A percentile compares a stretch with the other conserved stretches of the same genome.
Conservation (phyloP, 208 protist species). For the Tritrichomonas musculus region DNA sequence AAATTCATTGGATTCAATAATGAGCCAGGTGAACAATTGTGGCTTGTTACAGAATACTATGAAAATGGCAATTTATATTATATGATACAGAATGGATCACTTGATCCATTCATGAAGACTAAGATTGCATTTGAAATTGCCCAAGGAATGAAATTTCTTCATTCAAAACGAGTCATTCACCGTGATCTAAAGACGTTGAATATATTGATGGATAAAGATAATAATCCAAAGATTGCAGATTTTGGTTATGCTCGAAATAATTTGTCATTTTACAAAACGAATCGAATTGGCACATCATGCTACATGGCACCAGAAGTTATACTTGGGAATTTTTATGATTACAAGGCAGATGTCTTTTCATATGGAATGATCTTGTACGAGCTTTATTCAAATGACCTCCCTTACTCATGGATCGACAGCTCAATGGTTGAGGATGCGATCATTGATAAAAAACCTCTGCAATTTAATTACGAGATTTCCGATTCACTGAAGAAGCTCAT, state of each 20-base stretch:
- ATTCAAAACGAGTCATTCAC: neutral
- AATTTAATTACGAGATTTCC: neutral
- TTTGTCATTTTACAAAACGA: neutral
- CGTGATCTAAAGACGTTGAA: neutral
- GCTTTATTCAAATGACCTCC: neutral
- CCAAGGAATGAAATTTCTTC: neutral
- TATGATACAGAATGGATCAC: neutral
- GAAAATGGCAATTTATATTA: neutral
- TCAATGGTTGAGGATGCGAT: neutral
- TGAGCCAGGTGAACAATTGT: neutral
- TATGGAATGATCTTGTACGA: neutral
- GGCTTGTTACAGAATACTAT: neutral
- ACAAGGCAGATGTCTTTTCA: neutral
- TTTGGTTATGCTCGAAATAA: neutral
- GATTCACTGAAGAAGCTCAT: neutral
- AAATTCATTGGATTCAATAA: neutral
- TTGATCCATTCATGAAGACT: neutral
- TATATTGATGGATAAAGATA: neutral
- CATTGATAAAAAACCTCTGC: neutral
- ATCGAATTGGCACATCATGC: neutral
- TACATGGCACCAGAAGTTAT: slow-evolving; percentile 33
- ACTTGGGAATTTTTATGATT: neutral
- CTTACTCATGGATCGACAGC: neutral
- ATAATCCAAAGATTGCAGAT: neutral
- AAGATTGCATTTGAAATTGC: neutral